Evolutionary conservation across 1,284 basidiomycete genomes (phyloP), one percentile per base, ranked within the genome.

Genomic region (Amylostereum chailletii): DNA sequence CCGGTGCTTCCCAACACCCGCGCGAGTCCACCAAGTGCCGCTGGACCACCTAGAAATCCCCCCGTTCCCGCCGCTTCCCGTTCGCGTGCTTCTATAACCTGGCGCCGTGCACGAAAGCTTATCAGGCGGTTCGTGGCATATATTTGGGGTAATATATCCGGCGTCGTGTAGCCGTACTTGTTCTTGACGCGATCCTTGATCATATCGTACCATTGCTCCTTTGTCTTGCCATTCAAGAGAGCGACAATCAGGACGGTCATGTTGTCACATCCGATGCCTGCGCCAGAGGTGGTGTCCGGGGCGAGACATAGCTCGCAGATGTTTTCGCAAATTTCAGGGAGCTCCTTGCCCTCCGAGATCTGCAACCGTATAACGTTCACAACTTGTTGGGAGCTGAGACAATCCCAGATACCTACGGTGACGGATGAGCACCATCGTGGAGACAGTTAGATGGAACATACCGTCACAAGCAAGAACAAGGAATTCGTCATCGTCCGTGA

Each of bases 201-300:
- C 96, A 94, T 99, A 29, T 77, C 67, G 62, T 90, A 90, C 96
- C 96, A 99, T 63, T 96, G 85, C 55, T 92, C 86, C 64, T 86
- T 83, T 10, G 92, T 92, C 52, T 85, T 83, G 33, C 91, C 94
- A 55, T 89, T 77, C 33, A 96, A 77, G 45, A 99, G 65, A 3
- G 92, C 96, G 45, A 99, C 81, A 51, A 99, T 79, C 57, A 97
- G 79, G 49, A 96, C 76, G 0, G 96, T 99, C 96, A 99, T 99
- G 72, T 99, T 99, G 72, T 99, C 96, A 64, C 94, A 98, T 27
- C 96, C 96, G 54, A 98, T 90, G 11, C 96, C 95, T 41, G 80
- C 79, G 42, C 91, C 92, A 39, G 90, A 89, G 43, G 90, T 88
- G 2, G 91, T 90, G 64, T 97, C 92, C 1, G 94, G 94, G 8